Conservation (phyloP, 1,284 basidiomycete species). For the Cryptococcus sp. region DNA sequence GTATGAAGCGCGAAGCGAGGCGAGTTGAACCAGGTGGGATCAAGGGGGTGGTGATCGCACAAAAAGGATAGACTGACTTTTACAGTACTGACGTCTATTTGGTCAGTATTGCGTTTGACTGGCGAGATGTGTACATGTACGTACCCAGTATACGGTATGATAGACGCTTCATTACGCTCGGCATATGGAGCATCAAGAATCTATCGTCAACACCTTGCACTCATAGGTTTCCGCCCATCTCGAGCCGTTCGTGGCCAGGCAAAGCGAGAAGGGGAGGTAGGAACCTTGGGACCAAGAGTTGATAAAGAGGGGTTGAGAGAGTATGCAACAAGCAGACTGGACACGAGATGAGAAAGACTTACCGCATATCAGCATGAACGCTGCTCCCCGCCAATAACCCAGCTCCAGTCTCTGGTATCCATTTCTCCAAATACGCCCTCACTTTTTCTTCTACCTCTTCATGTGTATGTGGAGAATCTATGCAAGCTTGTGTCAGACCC, state of each 20-base stretch:
- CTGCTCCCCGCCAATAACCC: slow-evolving; percentile 52
- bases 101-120: not conserved
- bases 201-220: slow-evolving; percentile 21
- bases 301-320: too few relatives aligned
- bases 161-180: slow-evolving; percentile 48
- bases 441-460: slow-evolving; percentile 45
- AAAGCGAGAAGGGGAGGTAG: not conserved
- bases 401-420: slow-evolving; percentile 47
- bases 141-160: slow-evolving; percentile 52
- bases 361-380: slow-evolving; percentile 52
- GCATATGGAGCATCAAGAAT: slow-evolving; percentile 50
- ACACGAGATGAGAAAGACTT: slow-evolving; percentile 9
- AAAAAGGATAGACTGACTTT: slow-evolving; percentile 22
- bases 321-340: too few relatives aligned
- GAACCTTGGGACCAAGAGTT: too few relatives aligned
- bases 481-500: slow-evolving; percentile 44
- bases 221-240: too few relatives aligned
- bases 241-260: too few relatives aligned
- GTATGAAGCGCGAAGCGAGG: not conserved
- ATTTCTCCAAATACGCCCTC: slow-evolving; percentile 49
- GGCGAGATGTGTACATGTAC: slow-evolving; percentile 3
- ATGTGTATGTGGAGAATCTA: slow-evolving; percentile 43
- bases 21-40: not conserved
- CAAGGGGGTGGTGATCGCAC: not conserved
- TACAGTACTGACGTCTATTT: slow-evolving; percentile 41